Evolutionary conservation across 75 land plant species (phyloP).

Genomic region (Selaginella moellendorffii): DNA sequence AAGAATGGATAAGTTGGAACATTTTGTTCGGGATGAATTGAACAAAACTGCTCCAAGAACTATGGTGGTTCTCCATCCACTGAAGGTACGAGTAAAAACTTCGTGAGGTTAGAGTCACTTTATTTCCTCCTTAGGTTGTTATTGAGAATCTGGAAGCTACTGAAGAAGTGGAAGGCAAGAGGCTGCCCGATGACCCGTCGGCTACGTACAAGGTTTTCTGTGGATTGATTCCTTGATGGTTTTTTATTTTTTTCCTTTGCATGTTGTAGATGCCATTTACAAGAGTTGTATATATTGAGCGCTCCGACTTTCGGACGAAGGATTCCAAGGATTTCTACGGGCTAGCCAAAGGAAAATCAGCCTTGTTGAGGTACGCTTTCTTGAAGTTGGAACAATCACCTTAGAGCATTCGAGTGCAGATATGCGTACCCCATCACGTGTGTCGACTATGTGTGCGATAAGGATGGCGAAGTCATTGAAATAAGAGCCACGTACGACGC

Average conservation of each 20-base stretch:
- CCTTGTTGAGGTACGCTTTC: conserved; percentile 72
- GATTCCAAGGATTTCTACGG: conserved; percentile 99
- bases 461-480: conserved; percentile 62
- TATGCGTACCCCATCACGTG: conserved; percentile 96
- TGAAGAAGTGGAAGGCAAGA: conserved; percentile 57
- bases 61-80: conserved; percentile 85
- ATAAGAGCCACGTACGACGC: conserved; percentile 79
- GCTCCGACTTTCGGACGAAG: conserved; percentile 74
- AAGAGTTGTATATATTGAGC: conserved; percentile 74
- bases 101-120: no score
- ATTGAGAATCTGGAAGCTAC: conserved; percentile 61
- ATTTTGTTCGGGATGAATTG: conserved; percentile 83
- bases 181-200: conserved; percentile 82
- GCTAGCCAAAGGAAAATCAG: conserved; percentile 90
- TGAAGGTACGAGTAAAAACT: conserved; percentile 40
- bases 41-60: conserved; percentile 64
- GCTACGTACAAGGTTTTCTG: conserved; percentile 52
- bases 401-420: conserved; percentile 22
- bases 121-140: no score
- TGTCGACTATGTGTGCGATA: conserved; percentile 56
- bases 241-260: background rate
- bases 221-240: background rate
- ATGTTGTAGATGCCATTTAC: conserved; percentile 73
- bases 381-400: background rate
- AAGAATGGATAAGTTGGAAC: conserved; percentile 57